A percentile compares a stretch with the other conserved stretches of the same genome.
phyloP scores from a whole-genome alignment of 2,329 filamentous ascomycete genomes.

The Dothidotthia symphoricarpi region DNA sequence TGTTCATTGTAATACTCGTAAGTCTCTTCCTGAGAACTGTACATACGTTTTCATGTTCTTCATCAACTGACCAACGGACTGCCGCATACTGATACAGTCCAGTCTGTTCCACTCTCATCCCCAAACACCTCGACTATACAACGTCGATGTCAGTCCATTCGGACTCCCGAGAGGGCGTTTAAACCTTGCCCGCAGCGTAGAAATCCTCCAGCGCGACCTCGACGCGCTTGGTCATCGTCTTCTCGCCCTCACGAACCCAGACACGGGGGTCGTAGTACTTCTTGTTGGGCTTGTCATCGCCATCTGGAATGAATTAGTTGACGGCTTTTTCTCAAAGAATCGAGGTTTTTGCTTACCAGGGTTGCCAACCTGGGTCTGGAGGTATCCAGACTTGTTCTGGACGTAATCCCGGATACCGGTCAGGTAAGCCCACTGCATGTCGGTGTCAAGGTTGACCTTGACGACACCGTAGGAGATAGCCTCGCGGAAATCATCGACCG shows the following conservation, averaged over 20 bases:
- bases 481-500: conserved; percentile 77
- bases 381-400: conserved; percentile 86
- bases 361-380: conserved; percentile 84
- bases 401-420: conserved; percentile 91
- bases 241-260: conserved; percentile 96
- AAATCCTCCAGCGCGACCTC: conserved; percentile 84
- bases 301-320: too few species aligned
- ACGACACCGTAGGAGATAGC: conserved; percentile 73
- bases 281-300: conserved; percentile 98
- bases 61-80: conserved; percentile 10
- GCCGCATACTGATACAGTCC: conserved; percentile 8
- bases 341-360: too few species aligned
- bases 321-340: too few species aligned
- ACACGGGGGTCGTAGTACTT: conserved; percentile 79
- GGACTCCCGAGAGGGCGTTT: conserved; percentile 31
- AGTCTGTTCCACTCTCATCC: conserved; percentile 9
- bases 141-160: neutral
- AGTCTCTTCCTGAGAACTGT: conserved; percentile 6
- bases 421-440: conserved; percentile 89
- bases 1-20: conserved; percentile 1
- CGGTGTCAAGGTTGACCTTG: conserved; percentile 99
- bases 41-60: conserved; percentile 12
- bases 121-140: conserved; percentile 17
- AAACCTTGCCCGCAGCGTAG: conserved; percentile 77
- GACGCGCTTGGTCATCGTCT: conserved; percentile 81